A percentile compares a stretch with the other conserved stretches of the same genome.
Evolutionary conservation across 495 filamentous ascomycete species (phyloP).

Genomic region (Durotheca rogersii): DNA sequence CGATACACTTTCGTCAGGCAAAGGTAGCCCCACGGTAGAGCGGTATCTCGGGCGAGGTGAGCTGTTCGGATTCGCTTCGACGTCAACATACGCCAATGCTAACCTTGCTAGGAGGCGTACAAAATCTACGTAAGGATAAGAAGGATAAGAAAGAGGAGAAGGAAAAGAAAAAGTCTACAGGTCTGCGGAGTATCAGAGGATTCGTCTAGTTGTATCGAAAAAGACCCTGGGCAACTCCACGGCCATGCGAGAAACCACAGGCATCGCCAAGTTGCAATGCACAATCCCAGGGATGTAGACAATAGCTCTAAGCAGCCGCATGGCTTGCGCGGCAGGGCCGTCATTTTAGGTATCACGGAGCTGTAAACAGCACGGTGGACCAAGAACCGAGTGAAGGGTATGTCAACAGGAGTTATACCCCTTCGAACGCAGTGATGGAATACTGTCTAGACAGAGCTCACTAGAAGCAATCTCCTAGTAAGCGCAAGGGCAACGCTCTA

Average conservation of each 20-base stretch:
- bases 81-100: conserved; percentile 33
- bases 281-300: too few relatives aligned
- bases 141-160: conserved; percentile 51
- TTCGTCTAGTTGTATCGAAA: conserved; percentile 43
- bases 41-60: conserved; percentile 48
- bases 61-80: conserved; percentile 10
- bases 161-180: conserved; percentile 54
- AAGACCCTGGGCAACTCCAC: neutral
- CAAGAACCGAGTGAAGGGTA: too few relatives aligned
- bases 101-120: conserved; percentile 50
- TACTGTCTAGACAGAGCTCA: too few relatives aligned
- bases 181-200: conserved; percentile 53
- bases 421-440: too few relatives aligned
- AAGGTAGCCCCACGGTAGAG: conserved; percentile 46
- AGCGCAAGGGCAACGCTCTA: too few relatives aligned
- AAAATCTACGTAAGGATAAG: conserved; percentile 57
- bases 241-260: neutral
- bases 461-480: too few relatives aligned
- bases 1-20: conserved; percentile 23
- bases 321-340: too few relatives aligned
- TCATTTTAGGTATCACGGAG: too few relatives aligned
- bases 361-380: too few relatives aligned
- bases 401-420: too few relatives aligned
- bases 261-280: too few relatives aligned
- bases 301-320: too few relatives aligned